Base-by-base conservation (phyloP, 331 rosid genomes). In the Malus hybrid region DNA sequence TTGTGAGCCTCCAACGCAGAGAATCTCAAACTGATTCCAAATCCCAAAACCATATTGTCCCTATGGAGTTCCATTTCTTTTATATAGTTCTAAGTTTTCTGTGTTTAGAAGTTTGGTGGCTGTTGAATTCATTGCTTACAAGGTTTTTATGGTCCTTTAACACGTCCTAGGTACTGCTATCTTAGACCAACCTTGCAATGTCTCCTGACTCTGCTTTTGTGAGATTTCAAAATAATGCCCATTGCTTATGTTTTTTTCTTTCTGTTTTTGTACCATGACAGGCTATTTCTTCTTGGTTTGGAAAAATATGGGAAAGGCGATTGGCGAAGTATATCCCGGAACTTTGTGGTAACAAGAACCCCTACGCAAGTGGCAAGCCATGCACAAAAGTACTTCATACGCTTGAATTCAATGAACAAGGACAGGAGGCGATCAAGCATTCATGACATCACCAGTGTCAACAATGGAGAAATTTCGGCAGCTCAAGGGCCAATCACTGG, bases 311-410 rank as follows among this genome's bases (percentile, higher is more conserved):
- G 98, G 55, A 87, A 90, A 84, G 98, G 98, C 12, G 96, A 94
- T 78, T 94, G 98, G 98, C 87, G 93, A 75, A 90, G 97, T 65
- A 94, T 94, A 87, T 94, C 98, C 2, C 89, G 97, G 50, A 90
- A 92, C 82, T 91, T 81, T 76, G 98, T 94, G 65, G 96, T 91
- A 66, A 91, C 97, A 32, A 88, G 95, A 80, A 91, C 97, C n/a
- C 98, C 97, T 7, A 94, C 98, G 7, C 98, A 94, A 84, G 97
- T 94, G 62, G 98, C 98, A 78, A 94, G 98, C 86, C 98, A 94
- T 73, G 98, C 98, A 72, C 98, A 94, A 62, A 94, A 94, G 69
- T 94, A 94, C 83, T 90, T 88, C 83, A 88, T 91, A 62, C 96
- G 97, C 46, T 84, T 88, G 88, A 91, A 88, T 76, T 94, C 98